phyloP scores from a whole-genome alignment of 2,329 filamentous ascomycete species.

The Trichoderma pleuroti region DNA sequence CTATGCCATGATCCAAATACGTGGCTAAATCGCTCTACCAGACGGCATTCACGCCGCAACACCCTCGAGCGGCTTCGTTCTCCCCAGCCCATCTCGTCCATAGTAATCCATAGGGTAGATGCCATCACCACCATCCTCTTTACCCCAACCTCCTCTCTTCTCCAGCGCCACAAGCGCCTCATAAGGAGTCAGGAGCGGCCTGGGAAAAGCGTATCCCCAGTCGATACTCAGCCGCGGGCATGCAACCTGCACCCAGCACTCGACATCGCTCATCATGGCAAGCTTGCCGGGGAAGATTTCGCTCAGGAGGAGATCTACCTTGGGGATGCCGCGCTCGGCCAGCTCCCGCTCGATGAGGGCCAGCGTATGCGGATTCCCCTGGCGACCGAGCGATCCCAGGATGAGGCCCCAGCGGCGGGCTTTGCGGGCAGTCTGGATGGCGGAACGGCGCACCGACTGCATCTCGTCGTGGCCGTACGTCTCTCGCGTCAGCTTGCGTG shows the following conservation, averaged over 20 bases:
- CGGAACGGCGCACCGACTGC: constrained; percentile 72
- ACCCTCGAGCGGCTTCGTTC: constrained; percentile 56
- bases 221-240: constrained; percentile 97
- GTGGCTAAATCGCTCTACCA: neutral
- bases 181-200: constrained; percentile 87
- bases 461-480: constrained; percentile 90
- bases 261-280: constrained; percentile 87
- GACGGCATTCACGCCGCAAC: constrained; percentile 21
- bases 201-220: constrained; percentile 94
- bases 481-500: constrained; percentile 84
- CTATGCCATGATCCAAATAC: neutral
- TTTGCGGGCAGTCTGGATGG: constrained; percentile 69
- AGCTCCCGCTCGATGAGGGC: constrained; percentile 78
- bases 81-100: constrained; percentile 81
- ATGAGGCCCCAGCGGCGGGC: constrained; percentile 94
- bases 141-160: constrained; percentile 70
- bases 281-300: constrained; percentile 97
- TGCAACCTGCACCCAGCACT: constrained; percentile 97
- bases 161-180: constrained; percentile 91
- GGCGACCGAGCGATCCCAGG: constrained; percentile 83
- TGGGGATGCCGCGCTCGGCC: constrained; percentile 67
- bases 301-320: constrained; percentile 79
- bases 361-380: constrained; percentile 94
- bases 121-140: constrained; percentile 37
- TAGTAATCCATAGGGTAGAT: constrained; percentile 99